Evolutionary conservation across 1,284 basidiomycete species (phyloP), one percentile per base, ranked within the genome.

Genomic region (Pyrrhoderma noxium): DNA sequence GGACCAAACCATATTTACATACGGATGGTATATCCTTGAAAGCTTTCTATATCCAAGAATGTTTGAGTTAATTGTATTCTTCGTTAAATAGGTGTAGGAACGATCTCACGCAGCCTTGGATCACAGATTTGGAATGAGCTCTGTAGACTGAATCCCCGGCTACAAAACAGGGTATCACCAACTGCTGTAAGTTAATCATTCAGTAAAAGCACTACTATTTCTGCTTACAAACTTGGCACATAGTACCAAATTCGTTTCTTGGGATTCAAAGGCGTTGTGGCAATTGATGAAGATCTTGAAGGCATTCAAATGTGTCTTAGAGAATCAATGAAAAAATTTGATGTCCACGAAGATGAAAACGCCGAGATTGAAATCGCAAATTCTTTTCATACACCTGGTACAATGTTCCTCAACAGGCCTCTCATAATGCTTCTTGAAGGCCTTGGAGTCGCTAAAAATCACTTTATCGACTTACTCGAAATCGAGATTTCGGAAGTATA

Each of bases 221-320:
- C 27, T 31, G 7, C 11, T 5, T 5, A 31, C 11, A 5, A 31
- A 31, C 27, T 35, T n/a, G 9, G 11, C 18, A 7, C 18, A n/a
- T 49, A 85, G 77, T 86, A 81, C 62, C 85, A 85, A 67, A 85
- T 90, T 44, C 79, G 87, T 44, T 83, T 89, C 60, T 64, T 88
- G 22, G 87, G 86, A 47, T 86, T 74, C 63, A 89, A 89, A 64
- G 87, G 86, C 0, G 78, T 90, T 48, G 80, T 90, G 0, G 73
- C 70, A 18, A 71, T 89, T 14, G 84, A 90, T 59, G 62, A 69
- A 34, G 63, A 69, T 37, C 68, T 89, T 27, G 67, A 71, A 44
- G 67, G 71, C 11, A 72, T 80, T 44, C 67, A 68, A 4, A 81
- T 91, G 75, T 69, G 76, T 21, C 58, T 89, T 9, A 71, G 88